Evolutionary conservation across 176 grass and related monocot species (phyloP).

Genomic region (Lolium multiflorum): DNA sequence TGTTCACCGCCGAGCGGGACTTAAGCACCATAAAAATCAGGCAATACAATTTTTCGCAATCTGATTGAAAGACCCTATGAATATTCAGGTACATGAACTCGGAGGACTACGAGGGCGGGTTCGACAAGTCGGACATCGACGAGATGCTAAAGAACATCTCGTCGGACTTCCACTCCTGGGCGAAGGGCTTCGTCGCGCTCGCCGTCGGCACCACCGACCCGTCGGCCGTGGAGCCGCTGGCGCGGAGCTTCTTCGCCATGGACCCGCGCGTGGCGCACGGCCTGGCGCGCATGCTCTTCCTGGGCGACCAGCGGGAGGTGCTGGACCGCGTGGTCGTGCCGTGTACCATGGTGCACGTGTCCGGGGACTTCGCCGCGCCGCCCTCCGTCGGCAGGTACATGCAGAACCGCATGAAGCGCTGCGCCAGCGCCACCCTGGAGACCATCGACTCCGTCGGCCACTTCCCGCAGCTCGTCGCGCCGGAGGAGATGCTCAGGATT

Average conservation of each 20-base stretch:
- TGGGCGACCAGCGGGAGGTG: conserved; percentile 59
- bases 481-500: conserved; percentile 50
- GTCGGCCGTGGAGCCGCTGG: conserved; percentile 31
- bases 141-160: conserved; percentile 52
- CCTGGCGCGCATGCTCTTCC: conserved; percentile 68
- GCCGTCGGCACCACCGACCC: conserved; percentile 32
- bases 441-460: conserved; percentile 66
- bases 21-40: not conserved
- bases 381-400: conserved; percentile 61
- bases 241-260: conserved; percentile 68
- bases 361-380: conserved; percentile 65
- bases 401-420: conserved; percentile 54
- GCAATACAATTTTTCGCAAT: not conserved
- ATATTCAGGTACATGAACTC: conserved; percentile 68
- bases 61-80: not conserved
- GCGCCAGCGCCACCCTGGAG: conserved; percentile 41
- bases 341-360: conserved; percentile 63
- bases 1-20: not conserved
- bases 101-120: conserved; percentile 82
- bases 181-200: conserved; percentile 48
- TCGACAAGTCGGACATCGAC: conserved; percentile 54
- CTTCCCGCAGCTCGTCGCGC: conserved; percentile 71
- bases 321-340: conserved; percentile 50
- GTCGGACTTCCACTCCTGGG: conserved; percentile 66
- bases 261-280: conserved; percentile 58